A percentile compares a stretch with the other conserved stretches of the same genome.
Conservation (phyloP, 1,139 yeast species). For the Yamadazyma sp. region DNA sequence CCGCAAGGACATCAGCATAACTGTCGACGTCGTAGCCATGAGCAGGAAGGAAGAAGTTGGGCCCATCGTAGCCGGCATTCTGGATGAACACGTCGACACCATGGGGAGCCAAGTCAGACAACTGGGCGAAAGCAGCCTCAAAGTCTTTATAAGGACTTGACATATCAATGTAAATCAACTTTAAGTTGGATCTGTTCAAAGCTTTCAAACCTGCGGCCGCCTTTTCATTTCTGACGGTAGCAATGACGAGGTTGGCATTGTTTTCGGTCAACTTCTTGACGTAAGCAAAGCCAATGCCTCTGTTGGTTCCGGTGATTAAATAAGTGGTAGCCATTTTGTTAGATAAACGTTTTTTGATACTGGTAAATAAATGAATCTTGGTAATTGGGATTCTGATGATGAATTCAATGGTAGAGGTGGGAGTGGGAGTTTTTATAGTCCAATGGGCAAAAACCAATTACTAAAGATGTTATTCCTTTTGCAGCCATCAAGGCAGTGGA, state of each 20-base stretch:
- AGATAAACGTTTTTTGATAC: background rate
- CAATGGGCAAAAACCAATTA: too few species aligned
- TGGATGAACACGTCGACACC: slow-evolving; percentile 14
- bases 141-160: slow-evolving; percentile 7
- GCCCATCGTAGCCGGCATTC: slow-evolving; percentile 12
- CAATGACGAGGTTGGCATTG: slow-evolving; percentile 6
- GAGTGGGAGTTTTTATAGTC: too few species aligned
- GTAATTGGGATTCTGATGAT: too few species aligned
- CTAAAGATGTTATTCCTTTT: too few species aligned
- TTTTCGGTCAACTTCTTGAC: slow-evolving; percentile 14
- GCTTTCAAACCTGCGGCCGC: slow-evolving; percentile 3
- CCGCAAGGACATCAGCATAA: slow-evolving; percentile 6
- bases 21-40: slow-evolving; percentile 9
- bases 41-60: slow-evolving; percentile 4
- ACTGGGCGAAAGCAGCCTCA: slow-evolving; percentile 8
- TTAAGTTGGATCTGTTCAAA: slow-evolving; percentile 10
- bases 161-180: slow-evolving; percentile 15
- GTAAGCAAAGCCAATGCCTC: slow-evolving; percentile 22
- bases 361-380: background rate
- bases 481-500: too few species aligned
- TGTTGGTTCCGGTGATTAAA: slow-evolving; percentile 22
- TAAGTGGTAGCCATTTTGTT: slow-evolving; percentile 11
- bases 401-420: too few species aligned
- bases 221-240: slow-evolving; percentile 8
- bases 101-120: slow-evolving; percentile 11